These are phyloP conservation scores for Phycomyces nitens DNA, from an alignment of 192 early-diverging fungal genomes.

Conservation along the genomic window DNA sequence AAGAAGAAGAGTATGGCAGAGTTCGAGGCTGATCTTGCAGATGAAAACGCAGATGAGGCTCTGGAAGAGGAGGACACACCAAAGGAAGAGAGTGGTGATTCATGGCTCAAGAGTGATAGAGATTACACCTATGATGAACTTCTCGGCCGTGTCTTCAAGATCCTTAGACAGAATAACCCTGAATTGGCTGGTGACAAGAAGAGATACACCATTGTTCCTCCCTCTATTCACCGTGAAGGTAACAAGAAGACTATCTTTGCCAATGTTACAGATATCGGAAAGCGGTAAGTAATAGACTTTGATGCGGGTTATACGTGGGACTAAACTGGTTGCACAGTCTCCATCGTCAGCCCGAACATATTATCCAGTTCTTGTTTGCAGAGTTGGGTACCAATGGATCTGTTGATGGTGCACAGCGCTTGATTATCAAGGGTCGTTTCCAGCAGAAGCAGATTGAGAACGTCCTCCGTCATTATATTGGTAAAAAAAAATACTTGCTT, in stretches of 20 bases:
- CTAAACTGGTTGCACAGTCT: conserved; percentile 52
- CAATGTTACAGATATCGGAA: conserved; percentile 93
- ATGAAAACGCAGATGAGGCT: conserved; percentile 50
- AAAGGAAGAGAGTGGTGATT: conserved; percentile 37
- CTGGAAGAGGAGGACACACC: conserved; percentile 42
- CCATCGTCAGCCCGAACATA: conserved; percentile 92
- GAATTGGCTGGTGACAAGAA: conserved; percentile 90
- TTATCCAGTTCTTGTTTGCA: conserved; percentile 96
- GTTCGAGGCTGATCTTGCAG: conserved; percentile 75
- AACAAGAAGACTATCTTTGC: conserved; percentile 95
- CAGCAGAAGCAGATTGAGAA: conserved; percentile 99
- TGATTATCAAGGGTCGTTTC: conserved; percentile 97
- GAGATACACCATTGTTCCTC: conserved; percentile 91
- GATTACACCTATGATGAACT: conserved; percentile 95
- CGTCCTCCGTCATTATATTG: conserved; percentile 94
- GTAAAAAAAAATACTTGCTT: conserved; percentile 30
- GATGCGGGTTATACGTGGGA: neutral
- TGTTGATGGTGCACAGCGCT: conserved; percentile 83
- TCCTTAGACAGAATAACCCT: conserved; percentile 90
- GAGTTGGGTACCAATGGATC: conserved; percentile 99
- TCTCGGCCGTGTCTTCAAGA: conserved; percentile 84
- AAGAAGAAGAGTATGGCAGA: conserved; percentile 81
- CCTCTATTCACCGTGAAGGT: conserved; percentile 87
- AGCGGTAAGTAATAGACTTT: conserved; percentile 48
- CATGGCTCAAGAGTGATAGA: conserved; percentile 87